Base-by-base conservation (phyloP, 495 filamentous ascomycete genomes). In the Penicillium angulare region DNA sequence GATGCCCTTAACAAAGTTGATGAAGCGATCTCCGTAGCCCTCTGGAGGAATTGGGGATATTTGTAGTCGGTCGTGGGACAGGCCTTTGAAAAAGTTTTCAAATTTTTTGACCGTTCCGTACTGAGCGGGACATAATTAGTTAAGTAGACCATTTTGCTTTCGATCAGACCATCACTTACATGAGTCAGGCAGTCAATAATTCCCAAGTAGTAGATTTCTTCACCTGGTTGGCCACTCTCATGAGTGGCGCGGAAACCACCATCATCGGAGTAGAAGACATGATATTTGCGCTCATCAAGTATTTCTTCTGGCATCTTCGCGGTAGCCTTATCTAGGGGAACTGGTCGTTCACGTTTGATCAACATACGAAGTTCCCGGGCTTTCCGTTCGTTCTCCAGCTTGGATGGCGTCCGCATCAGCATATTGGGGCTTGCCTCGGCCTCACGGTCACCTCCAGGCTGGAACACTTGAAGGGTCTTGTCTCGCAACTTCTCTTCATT, bases 111-210 rank as follows among this genome's bases (percentile, higher is more conserved):
- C 76, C 39, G 87, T 83, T 46, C 86, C 89, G 63, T 96, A 96
- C 87, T 92, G 43, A 13, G 49, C 55, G 10, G 5, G 35, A 44
- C n/a, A 55, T 78, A 65, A 78, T 70, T 43, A 47, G 39, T 34
- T 20, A 17, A 21, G 18, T 45, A 23, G 44, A 52, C 18, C 41
- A 23, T 21, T 15, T 38, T 35, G 41, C 13, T 1, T 18, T 23
- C 9, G n/a, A 47, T 15, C n/a, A 33, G 31, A 7, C 8, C 20
- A 47, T 39, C 43, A 80, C 87, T 79, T 75, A 93, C 90, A 69
- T 96, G 89, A 32, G 93, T 99, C 62, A 99, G 71, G 65, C 92
- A 97, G 68, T 97, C 95, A 63, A 97, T 97, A 53, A 99, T 93
- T 9, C 93, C 93, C 6, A 99, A 80, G 64, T 97, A 99, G 60